Base-by-base conservation (phyloP, 2,329 filamentous ascomycete genomes). In the Diaporthe amygdali region DNA sequence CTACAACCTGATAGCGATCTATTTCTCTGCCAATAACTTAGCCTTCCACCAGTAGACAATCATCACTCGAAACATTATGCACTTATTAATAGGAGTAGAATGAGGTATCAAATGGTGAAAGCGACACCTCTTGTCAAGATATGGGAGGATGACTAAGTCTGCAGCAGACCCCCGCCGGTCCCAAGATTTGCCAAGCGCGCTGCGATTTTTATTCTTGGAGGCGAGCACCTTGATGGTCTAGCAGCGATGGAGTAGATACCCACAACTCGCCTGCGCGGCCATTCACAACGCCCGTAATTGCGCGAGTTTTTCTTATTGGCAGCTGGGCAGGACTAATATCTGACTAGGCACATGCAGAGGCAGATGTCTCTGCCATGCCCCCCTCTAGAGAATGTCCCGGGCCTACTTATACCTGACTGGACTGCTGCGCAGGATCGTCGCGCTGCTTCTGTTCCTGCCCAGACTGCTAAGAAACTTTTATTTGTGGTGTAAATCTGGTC, bases 201-300 rank as follows among this genome's bases (percentile, higher is more conserved):
- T 30, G 59, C n/a, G n/a, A n/a, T 64, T 64, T 64, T 64, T 49
- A 64, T 64, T 49, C 59, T 37, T 32, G 59, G 27, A 49, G 59
- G 3, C n/a, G 30, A 64, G 59, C 30, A 64, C 59, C 59, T 37
- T 37, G 59, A 64, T 64, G 59, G 59, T 49, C 59, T 49, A 15
- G 20, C 44, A 5, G n/a, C 44, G 44, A 49, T 64, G 59, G 59
- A 47, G 41, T 20, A 37, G 44, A 64, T 49, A 64, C 37, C 59
- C 59, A 64, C 59, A 49, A 15, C 4, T 2, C 25, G 30, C 17
- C n/a, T 30, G 22, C 6, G 41, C 44, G 27, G 44, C 59, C 59
- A 64, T 25, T 64, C 59, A 64, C n/a, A n/a, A 37, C 5, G 41
- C 27, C 30, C 44, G 44, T 22, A 27, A 25, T 64, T 64, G 59